Base-by-base conservation (phyloP, 192 early-diverging fungal genomes). In the Backusella tarrabulga region DNA sequence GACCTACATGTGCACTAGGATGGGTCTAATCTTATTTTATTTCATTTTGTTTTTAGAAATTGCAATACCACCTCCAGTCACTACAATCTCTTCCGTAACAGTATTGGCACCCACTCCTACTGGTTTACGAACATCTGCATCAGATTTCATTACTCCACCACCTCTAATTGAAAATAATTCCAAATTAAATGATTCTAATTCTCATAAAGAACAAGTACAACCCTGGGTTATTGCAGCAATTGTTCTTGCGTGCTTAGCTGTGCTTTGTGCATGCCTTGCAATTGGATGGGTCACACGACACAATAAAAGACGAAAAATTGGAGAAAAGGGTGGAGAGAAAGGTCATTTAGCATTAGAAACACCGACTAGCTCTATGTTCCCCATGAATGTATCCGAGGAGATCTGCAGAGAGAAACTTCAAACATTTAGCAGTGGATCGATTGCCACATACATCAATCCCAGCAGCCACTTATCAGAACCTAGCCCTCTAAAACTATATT, bases 191-290 rank as follows among this genome's bases (percentile, higher is more conserved):
- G 41, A 3, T 63, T 63, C 23, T 63, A 8, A 14, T 63, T 63
- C 56, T 29, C 56, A 63, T 63, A 63, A 8, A 63, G 12, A 23
- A 29, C 23, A 23, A 34, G 6, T 77, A 17, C 70, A 76, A 4
- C 76, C 80, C 21, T 77, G 80, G 76, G 36, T 77, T 15, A 77
- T 77, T 50, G 76, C 44, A 38, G 68, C 74, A 23, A 77, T 81
- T 15, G 68, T 77, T 19, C 41, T 76, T 26, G 76, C 72, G 5
- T 77, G 72, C 60, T 44, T 81, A 17, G 60, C 76, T n/a, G 72
- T 77, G 12, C 11, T 77, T 35, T 32, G 73, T 42, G 80, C 76
- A 34, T 67, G 35, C 32, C 50, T 81, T 26, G 73, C 76, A 29
- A 46, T 73, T 14, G 50, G 77, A 34, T 77, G 77, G 71, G 66